phyloP scores from a whole-genome alignment of 2,329 filamentous ascomycete genomes.

The Botrytis sinoallii region DNA sequence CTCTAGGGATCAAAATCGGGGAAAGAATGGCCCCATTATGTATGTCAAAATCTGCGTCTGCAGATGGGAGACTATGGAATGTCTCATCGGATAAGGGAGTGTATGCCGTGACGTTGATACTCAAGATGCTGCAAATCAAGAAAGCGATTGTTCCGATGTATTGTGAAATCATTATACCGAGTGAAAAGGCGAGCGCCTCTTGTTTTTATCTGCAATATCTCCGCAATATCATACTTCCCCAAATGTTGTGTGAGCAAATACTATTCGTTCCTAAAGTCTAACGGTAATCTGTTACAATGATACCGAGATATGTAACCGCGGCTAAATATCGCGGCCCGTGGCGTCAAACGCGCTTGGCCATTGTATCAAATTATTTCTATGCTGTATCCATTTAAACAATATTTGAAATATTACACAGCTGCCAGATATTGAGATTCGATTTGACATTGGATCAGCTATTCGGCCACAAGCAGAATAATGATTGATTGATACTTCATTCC shows the following conservation, averaged over 20 bases:
- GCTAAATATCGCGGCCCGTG: neutral
- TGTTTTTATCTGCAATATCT: slow-evolving; percentile 18
- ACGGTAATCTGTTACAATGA: slow-evolving; percentile 15
- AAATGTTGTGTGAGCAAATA: neutral
- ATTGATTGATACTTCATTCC: neutral
- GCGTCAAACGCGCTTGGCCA: slow-evolving; percentile 5
- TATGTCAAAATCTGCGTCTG: slow-evolving; percentile 75
- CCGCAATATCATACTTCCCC: slow-evolving; percentile 31
- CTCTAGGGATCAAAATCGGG: slow-evolving; percentile 82
- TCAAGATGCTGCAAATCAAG: slow-evolving; percentile 23
- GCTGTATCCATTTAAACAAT: neutral
- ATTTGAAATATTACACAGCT: neutral
- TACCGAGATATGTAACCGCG: neutral
- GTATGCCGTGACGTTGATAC: slow-evolving; percentile 28
- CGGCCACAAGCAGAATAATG: neutral
- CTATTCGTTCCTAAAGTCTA: neutral
- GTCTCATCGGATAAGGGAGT: slow-evolving; percentile 67
- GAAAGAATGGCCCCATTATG: slow-evolving; percentile 71
- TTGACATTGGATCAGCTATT: neutral
- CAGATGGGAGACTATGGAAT: slow-evolving; percentile 68
- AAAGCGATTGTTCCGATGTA: slow-evolving; percentile 24
- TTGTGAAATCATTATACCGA: slow-evolving; percentile 25
- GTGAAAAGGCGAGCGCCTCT: slow-evolving; percentile 27
- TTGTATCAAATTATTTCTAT: slow-evolving; percentile 1
- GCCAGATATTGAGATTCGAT: neutral